Percentiles rank a stretch among this genome's conserved stretches.
phyloP scores from a whole-genome alignment of 2,329 filamentous ascomycete genomes.

The Paracoccidioides brasiliensis region DNA sequence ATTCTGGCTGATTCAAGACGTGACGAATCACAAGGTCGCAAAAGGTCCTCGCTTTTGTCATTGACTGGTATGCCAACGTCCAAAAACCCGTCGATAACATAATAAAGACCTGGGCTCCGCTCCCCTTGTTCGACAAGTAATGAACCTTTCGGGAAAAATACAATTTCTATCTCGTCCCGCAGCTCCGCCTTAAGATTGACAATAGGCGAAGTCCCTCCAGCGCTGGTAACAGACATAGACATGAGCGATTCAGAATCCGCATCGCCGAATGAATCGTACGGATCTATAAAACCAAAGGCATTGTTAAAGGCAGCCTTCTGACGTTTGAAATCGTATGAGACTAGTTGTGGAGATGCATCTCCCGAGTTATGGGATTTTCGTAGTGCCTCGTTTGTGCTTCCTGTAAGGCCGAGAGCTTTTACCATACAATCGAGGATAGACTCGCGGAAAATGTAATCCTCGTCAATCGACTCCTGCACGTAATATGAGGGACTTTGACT shows the following conservation, averaged over 20 bases:
- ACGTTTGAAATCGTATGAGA: slow-evolving; percentile 69
- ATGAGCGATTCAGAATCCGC: slow-evolving; percentile 78
- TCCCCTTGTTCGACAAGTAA: slow-evolving; percentile 94
- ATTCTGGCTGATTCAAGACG: slow-evolving; percentile 24
- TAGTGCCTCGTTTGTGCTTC: slow-evolving; percentile 48
- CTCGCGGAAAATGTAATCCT: slow-evolving; percentile 76
- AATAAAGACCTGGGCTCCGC: slow-evolving; percentile 90
- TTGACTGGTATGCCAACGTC: slow-evolving; percentile 77
- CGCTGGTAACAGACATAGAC: slow-evolving; percentile 51
- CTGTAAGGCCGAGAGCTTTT: slow-evolving; percentile 72
- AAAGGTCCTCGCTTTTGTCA: slow-evolving; percentile 38
- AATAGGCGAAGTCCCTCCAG: slow-evolving; percentile 49
- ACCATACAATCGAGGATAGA: slow-evolving; percentile 93
- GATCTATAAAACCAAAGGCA: slow-evolving; percentile 82
- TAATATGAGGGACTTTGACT: slow-evolving; percentile 37
- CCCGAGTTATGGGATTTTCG: slow-evolving; percentile 56
- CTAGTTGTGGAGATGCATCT: slow-evolving; percentile 71
- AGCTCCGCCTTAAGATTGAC: slow-evolving; percentile 62
- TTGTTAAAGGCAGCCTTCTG: slow-evolving; percentile 73
- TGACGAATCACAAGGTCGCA: slow-evolving; percentile 20
- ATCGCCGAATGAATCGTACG: slow-evolving; percentile 59
- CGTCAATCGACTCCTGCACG: slow-evolving; percentile 69
- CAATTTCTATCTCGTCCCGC: slow-evolving; percentile 86
- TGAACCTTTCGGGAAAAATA: slow-evolving; percentile 90
- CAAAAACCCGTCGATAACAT: slow-evolving; percentile 92